These are phyloP conservation scores for Chaetomidium leptoderma DNA, from an alignment of 495 filamentous ascomycete genomes.

Conservation along the genomic window DNA sequence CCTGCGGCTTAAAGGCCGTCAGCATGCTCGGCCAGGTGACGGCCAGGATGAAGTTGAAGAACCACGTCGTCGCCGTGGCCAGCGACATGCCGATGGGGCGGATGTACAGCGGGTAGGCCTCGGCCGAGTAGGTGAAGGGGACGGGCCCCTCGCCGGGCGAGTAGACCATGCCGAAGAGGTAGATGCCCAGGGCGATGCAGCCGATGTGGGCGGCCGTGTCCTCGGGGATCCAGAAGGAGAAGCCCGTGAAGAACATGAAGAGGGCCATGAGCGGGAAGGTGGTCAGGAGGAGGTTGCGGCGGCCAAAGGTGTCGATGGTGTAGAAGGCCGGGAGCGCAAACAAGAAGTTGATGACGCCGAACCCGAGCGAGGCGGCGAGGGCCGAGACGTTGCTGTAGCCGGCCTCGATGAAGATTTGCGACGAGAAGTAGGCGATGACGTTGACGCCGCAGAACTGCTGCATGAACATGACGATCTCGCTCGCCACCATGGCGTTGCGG, in stretches of 20 bases:
- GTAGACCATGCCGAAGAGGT: constrained; percentile 66
- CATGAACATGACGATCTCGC: constrained; percentile 66
- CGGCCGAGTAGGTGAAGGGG: constrained; percentile 75
- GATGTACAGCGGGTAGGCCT: constrained; percentile 71
- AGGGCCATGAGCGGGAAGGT: constrained; percentile 84
- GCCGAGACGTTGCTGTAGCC: constrained; percentile 54
- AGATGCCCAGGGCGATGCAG: constrained; percentile 65
- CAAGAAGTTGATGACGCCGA: constrained; percentile 76
- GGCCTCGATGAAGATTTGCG: constrained; percentile 42
- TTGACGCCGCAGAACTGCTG: constrained; percentile 87
- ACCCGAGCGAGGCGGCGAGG: constrained; percentile 71
- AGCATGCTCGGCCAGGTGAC: constrained; percentile 62
- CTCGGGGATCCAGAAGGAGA: constrained; percentile 58
- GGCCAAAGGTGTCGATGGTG: constrained; percentile 82
- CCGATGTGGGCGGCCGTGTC: constrained; percentile 55
- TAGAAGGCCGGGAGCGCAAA: constrained; percentile 79
- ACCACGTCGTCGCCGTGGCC: constrained; percentile 58
- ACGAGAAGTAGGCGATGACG: constrained; percentile 59
- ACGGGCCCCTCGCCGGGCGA: constrained; percentile 78
- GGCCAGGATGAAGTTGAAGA: constrained; percentile 61
- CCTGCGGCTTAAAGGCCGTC: constrained; percentile 52
- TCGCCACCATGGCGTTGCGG: constrained; percentile 53
- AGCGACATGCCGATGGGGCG: constrained; percentile 71
- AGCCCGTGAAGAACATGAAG: constrained; percentile 66
- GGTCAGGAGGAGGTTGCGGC: constrained; percentile 69